phyloP scores from a whole-genome alignment of 257 asterid species.

The Solanum sejunctum region DNA sequence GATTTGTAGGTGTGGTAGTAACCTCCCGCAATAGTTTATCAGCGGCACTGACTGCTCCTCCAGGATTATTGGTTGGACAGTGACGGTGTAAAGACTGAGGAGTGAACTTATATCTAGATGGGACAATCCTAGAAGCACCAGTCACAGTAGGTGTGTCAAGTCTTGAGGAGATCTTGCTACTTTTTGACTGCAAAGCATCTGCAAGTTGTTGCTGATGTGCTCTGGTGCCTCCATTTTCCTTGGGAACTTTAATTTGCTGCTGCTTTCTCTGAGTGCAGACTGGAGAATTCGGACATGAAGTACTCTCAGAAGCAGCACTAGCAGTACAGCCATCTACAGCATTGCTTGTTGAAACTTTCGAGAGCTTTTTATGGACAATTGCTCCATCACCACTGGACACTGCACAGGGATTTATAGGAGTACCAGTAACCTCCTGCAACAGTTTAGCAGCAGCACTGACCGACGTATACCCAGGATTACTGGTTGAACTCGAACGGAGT shows the following conservation, averaged over 20 bases:
- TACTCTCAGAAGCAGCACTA: constrained; percentile 7
- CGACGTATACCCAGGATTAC: constrained; percentile 10
- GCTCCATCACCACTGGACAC: neutral
- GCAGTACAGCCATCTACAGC: constrained; percentile 15
- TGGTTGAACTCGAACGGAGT: constrained; percentile 24
- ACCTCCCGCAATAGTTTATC: constrained; percentile 56
- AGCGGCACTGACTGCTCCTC: constrained; percentile 40
- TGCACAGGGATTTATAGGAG: constrained; percentile 1
- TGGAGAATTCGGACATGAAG: constrained; percentile 54
- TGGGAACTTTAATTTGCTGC: constrained; percentile 12
- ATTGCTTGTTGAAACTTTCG: constrained; percentile 19
- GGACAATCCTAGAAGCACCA: constrained; percentile 37
- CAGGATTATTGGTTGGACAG: constrained; percentile 17
- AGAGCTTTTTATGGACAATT: constrained; percentile 19
- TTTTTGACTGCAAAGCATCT: constrained; percentile 3
- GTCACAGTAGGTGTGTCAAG: constrained; percentile 43
- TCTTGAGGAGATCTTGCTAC: constrained; percentile 17
- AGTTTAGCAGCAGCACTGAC: constrained; percentile 61
- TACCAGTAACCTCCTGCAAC: constrained; percentile 51
- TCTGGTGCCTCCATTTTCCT: constrained; percentile 20
- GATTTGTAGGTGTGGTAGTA: constrained; percentile 17
- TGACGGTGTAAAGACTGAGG: constrained; percentile 24
- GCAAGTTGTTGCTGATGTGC: constrained; percentile 13
- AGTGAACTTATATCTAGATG: constrained; percentile 44
- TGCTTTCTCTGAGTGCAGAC: constrained; percentile 17